Evolutionary conservation across 1,284 basidiomycete genomes (phyloP), one percentile per base, ranked within the genome.

Genomic region (Ganoderma sp.): DNA sequence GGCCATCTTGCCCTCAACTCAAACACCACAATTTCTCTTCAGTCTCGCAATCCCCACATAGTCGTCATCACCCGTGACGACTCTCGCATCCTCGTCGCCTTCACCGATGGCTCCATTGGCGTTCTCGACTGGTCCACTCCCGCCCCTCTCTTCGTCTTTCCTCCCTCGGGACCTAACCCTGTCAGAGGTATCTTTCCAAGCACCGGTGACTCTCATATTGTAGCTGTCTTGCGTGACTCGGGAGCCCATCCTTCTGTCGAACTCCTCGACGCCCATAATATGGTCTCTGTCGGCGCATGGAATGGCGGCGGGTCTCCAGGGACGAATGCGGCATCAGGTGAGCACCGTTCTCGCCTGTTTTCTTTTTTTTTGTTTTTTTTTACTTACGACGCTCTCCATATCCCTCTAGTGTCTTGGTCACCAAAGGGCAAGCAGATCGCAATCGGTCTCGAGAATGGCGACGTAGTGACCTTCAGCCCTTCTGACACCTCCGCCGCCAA

Each of bases 381-480:
- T 69, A 74, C 22, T 37, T n/a, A 15, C 60, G 12, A 3, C 25
- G 9, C 22, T 52, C 48, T 25, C 3, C 60, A 76, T 59, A 45
- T n/a, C 0, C 57, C 58, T 42, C 39, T 71, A 91, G 90, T 90
- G 6, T 87, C 89, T 25, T 96, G 94, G 94, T 95, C 94, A 2
- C 90, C 93, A 2, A 94, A 93, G 76, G 94, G 94, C 58, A 96
- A 95, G 77, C 93, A 95, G 71, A 79, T 96, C 42, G 93, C 92
- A 0, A 85, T 95, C 52, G 94, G 92, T 39, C 79, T 94, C 17
- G 85, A 85, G 67, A 85, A 83, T 22, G 94, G 94, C 3, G 88
- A 91, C 67, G 88, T 96, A 41, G 77, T 91, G 52, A 90, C 93
- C 2, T 92, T 89, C 76, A 84, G 85, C 48, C 85, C 90, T 22